Evolutionary conservation across 1,284 basidiomycete species (phyloP).

Genomic region (Fistulina hepatica): DNA sequence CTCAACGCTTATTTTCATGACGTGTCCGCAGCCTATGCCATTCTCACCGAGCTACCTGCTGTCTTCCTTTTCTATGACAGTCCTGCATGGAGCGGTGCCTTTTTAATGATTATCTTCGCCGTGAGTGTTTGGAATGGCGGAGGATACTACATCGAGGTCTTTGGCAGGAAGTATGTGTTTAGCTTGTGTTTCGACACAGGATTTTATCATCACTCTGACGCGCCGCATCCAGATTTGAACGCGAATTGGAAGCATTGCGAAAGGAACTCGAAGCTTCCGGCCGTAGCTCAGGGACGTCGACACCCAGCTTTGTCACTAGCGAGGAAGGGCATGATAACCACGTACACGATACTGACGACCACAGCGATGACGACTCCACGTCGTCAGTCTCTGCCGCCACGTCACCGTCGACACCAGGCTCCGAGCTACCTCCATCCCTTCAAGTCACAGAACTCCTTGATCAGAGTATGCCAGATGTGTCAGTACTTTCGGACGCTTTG

Average conservation of each 20-base stretch:
- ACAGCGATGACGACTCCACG: too few relatives aligned
- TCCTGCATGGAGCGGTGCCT: constrained; percentile 61
- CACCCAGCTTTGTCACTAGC: too few relatives aligned
- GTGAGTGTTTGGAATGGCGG: constrained; percentile 82
- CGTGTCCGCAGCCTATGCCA: constrained; percentile 57
- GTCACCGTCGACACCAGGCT: too few relatives aligned
- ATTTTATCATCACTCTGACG: constrained; percentile 5
- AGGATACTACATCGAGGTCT: constrained; percentile 89
- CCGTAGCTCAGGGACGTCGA: too few relatives aligned
- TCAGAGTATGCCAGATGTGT: too few relatives aligned
- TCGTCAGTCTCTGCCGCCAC: too few relatives aligned
- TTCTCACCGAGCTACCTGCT: constrained; percentile 81
- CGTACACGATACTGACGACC: too few relatives aligned
- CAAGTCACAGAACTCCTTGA: too few relatives aligned
- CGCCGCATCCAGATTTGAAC: constrained; percentile 58
- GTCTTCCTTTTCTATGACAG: constrained; percentile 74
- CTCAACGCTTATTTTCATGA: neutral
- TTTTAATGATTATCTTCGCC: constrained; percentile 68
- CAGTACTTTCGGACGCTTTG: too few relatives aligned
- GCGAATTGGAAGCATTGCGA: constrained; percentile 77
- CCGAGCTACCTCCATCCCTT: too few relatives aligned
- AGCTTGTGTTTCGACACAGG: constrained; percentile 1
- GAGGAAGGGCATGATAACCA: too few relatives aligned
- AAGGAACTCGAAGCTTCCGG: constrained; percentile 81
- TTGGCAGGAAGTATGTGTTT: constrained; percentile 80